These are phyloP conservation scores for Ganoderma resinaceum DNA, from an alignment of 1,284 basidiomycete species.

Conservation along the genomic window DNA sequence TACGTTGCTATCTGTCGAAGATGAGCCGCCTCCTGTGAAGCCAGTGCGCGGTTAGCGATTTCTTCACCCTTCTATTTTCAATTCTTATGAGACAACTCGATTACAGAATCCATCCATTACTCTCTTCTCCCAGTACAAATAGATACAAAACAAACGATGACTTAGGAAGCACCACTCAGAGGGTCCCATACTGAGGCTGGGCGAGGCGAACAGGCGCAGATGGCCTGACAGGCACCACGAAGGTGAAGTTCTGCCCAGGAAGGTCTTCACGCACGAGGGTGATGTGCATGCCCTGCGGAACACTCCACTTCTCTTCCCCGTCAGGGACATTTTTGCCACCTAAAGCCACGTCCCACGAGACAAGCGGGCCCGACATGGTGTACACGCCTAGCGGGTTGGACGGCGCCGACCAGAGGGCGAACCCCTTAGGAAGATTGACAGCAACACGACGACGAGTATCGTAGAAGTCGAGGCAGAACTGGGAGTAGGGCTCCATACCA, in stretches of 20 bases:
- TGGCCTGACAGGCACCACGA: background rate
- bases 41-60: too few species aligned
- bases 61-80: too few species aligned
- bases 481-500: conserved; percentile 7
- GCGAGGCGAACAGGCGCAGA: background rate
- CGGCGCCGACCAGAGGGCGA: background rate
- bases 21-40: too few species aligned
- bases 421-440: conserved; percentile 8
- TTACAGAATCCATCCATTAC: too few species aligned
- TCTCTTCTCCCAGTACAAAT: background rate
- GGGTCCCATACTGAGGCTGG: background rate
- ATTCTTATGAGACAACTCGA: too few species aligned
- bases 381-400: conserved; percentile 6
- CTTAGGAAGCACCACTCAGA: background rate
- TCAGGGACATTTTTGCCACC: background rate
- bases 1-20: too few species aligned
- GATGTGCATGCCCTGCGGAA: conserved; percentile 1
- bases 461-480: conserved; percentile 11
- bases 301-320: conserved; percentile 9
- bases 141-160: background rate
- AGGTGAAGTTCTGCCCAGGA: background rate
- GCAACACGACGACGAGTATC: background rate
- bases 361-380: background rate
- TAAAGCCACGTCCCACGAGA: background rate
- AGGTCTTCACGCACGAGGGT: background rate